Evolutionary conservation across 1,139 yeast species (phyloP).

Genomic region (Ogataea hybrid): DNA sequence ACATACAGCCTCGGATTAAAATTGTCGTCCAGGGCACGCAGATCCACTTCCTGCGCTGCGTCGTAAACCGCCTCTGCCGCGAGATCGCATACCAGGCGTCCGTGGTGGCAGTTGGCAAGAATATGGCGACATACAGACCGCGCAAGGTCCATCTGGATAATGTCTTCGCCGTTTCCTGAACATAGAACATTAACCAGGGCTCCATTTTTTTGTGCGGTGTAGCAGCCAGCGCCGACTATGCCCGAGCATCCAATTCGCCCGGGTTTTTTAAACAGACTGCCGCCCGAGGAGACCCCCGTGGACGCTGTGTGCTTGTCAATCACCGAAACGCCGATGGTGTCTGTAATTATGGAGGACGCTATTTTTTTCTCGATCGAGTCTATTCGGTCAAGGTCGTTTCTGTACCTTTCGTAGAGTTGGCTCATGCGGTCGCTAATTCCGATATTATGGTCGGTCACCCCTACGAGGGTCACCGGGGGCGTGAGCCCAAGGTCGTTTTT

Average conservation of each 20-base stretch:
- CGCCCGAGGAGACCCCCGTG: conserved; percentile 50
- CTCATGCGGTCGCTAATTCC: conserved; percentile 5
- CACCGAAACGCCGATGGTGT: conserved; percentile 32
- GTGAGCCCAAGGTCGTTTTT: conserved; percentile 19
- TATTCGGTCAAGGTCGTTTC: conserved; percentile 1
- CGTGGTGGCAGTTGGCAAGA: conserved; percentile 7
- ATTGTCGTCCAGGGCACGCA: conserved; percentile 21
- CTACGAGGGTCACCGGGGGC: conserved; percentile 16
- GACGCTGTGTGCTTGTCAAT: conserved; percentile 21
- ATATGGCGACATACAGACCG: conserved; percentile 22
- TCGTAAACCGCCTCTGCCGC: conserved; percentile 16
- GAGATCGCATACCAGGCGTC: conserved; percentile 15
- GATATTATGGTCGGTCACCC: not conserved
- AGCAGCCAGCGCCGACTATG: conserved; percentile 45
- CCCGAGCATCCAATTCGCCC: conserved; percentile 58
- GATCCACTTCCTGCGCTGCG: conserved; percentile 8
- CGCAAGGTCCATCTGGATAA: conserved; percentile 43
- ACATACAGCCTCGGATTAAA: conserved; percentile 19
- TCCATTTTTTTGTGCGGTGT: conserved; percentile 19
- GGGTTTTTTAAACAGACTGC: conserved; percentile 47
- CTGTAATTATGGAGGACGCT: conserved; percentile 11
- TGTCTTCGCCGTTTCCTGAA: conserved; percentile 59
- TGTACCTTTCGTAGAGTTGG: conserved; percentile 8
- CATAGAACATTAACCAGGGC: conserved; percentile 41
- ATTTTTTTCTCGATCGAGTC: not conserved